Evolutionary conservation across 495 filamentous ascomycete species (phyloP).

Genomic region (Trichoderma virens): DNA sequence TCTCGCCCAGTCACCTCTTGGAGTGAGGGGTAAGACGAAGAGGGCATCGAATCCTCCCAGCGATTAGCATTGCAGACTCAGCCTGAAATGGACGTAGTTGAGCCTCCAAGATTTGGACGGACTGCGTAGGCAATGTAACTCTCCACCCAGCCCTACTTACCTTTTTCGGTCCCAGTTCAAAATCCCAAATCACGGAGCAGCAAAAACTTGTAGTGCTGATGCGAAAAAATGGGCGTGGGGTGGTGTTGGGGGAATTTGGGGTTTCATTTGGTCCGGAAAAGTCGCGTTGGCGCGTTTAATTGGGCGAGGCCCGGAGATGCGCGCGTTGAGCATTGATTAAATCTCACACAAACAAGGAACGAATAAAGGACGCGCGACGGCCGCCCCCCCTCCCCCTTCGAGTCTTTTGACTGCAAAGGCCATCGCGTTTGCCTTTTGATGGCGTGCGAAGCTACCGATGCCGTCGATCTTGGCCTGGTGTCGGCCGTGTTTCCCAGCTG

Average conservation of each 20-base stretch:
- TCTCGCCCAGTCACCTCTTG: no score
- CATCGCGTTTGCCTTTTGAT: slow-evolving; percentile 1
- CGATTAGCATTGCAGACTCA: neutral
- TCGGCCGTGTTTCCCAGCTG: neutral
- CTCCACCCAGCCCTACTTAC: no score
- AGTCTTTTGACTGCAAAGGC: slow-evolving; percentile 5
- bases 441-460: neutral
- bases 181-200: no score
- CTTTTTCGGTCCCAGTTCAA: no score
- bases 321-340: neutral
- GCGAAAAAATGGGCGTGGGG: no score
- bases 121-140: neutral
- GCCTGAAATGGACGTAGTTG: neutral
- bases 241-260: neutral
- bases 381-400: no score
- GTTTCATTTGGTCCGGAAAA: neutral
- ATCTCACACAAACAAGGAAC: neutral
- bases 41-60: neutral
- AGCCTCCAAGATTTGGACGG: neutral
- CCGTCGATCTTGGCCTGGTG: no score
- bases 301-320: neutral
- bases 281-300: neutral
- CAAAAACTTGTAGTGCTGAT: neutral
- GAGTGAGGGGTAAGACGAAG: neutral
- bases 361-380: neutral